phyloP scores from a whole-genome alignment of 768 basidiomycete genomes.

The Boletus speciosus region DNA sequence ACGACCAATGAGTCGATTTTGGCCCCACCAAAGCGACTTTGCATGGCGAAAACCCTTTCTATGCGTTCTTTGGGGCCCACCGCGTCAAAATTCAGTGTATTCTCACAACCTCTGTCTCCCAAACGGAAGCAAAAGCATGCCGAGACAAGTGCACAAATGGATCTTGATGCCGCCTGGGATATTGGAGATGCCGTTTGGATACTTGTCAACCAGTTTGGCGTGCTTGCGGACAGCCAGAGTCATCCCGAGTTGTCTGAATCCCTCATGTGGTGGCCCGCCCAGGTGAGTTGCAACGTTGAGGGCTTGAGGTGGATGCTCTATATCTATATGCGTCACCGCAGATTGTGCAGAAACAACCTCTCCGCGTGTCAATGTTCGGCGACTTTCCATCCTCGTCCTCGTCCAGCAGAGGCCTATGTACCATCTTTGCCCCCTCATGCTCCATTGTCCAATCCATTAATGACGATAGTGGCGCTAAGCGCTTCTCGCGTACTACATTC shows the following conservation, averaged over 20 bases:
- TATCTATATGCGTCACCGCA: slow-evolving; percentile 9
- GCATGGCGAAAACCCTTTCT: slow-evolving; percentile 14
- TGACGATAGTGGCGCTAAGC: slow-evolving; percentile 33
- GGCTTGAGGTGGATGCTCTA: not conserved
- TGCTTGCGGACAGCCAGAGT: slow-evolving; percentile 31
- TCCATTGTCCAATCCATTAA: slow-evolving; percentile 42
- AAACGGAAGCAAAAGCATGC: slow-evolving; percentile 19
- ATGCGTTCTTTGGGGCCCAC: slow-evolving; percentile 3
- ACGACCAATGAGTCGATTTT: not conserved
- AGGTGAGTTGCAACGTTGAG: slow-evolving; percentile 38
- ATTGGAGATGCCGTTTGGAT: slow-evolving; percentile 52
- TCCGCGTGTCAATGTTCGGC: slow-evolving; percentile 31
- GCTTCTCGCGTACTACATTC: slow-evolving; percentile 44
- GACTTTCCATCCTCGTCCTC: slow-evolving; percentile 29
- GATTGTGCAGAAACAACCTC: slow-evolving; percentile 28
- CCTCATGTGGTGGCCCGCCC: slow-evolving; percentile 69
- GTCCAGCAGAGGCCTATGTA: slow-evolving; percentile 21
- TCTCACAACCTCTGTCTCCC: slow-evolving; percentile 22
- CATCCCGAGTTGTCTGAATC: slow-evolving; percentile 16
- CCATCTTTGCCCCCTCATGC: slow-evolving; percentile 32
- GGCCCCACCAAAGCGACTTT: slow-evolving; percentile 3
- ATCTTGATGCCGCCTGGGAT: slow-evolving; percentile 11
- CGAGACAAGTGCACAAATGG: slow-evolving; percentile 3
- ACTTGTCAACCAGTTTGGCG: slow-evolving; percentile 41
- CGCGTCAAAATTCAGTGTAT: slow-evolving; percentile 6